These are phyloP conservation scores for Fusarium fujikuroi DNA, from an alignment of 2,329 filamentous ascomycete genomes.

Conservation along the genomic window DNA sequence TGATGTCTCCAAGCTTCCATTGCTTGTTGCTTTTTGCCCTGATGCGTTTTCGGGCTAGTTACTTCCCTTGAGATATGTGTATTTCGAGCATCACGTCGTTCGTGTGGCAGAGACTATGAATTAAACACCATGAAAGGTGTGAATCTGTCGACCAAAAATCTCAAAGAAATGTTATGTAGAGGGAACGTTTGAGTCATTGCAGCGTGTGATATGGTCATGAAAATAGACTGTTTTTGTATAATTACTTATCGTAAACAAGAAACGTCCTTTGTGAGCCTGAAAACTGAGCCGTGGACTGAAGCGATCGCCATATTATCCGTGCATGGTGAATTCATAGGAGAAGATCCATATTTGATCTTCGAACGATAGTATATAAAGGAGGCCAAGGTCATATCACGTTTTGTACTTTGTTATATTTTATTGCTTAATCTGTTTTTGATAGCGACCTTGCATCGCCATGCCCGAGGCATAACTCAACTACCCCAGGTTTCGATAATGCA, in stretches of 20 bases:
- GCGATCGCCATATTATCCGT: neutral
- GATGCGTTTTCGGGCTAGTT: too few species aligned
- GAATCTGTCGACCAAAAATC: neutral
- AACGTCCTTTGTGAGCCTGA: neutral
- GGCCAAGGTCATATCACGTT: too few species aligned
- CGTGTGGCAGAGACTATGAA: neutral
- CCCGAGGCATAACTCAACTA: neutral
- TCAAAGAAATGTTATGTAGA: neutral
- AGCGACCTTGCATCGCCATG: neutral
- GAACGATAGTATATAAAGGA: neutral
- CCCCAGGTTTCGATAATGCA: neutral
- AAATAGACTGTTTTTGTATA: neutral
- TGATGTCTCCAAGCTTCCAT: neutral
- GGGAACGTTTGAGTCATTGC: neutral
- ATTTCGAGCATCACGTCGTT: neutral
- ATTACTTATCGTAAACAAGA: neutral
- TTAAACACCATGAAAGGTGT: neutral
- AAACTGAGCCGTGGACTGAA: neutral
- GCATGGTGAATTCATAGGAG: too few species aligned
- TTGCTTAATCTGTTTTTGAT: neutral
- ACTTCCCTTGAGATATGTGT: neutral
- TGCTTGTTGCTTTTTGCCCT: neutral
- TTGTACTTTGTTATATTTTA: neutral
- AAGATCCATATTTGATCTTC: neutral
- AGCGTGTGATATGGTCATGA: neutral